Conservation (phyloP, 495 filamentous ascomycete genomes). For the Tirmania nivea region DNA sequence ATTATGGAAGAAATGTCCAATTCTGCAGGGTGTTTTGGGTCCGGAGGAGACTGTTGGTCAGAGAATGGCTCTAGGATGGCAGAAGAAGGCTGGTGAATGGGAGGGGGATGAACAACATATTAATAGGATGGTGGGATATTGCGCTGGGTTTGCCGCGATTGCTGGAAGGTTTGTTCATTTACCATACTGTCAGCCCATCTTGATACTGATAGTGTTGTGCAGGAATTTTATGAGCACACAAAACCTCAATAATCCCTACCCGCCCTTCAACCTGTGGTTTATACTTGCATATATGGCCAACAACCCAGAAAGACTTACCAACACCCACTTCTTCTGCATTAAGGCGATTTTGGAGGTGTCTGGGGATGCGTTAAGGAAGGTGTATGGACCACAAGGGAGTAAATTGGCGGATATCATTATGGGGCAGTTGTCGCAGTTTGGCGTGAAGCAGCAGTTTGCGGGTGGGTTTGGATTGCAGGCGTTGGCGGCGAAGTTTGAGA, state of each 20-base stretch:
- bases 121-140: slow-evolving; percentile 66
- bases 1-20: slow-evolving; percentile 56
- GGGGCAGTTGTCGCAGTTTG: not conserved
- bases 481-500: not conserved
- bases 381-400: slow-evolving; percentile 41
- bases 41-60: slow-evolving; percentile 52
- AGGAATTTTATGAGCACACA: slow-evolving; percentile 53
- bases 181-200: not conserved
- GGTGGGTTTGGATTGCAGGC: not conserved
- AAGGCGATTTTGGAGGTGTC: slow-evolving; percentile 52
- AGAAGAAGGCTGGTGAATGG: slow-evolving; percentile 31
- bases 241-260: slow-evolving; percentile 45
- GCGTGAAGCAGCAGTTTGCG: not conserved
- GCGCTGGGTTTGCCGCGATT: slow-evolving; percentile 61
- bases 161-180: slow-evolving; percentile 14
- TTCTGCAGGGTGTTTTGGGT: slow-evolving; percentile 66
- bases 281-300: slow-evolving; percentile 50
- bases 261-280: slow-evolving; percentile 60
- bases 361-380: slow-evolving; percentile 45
- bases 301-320: slow-evolving; percentile 43
- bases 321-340: slow-evolving; percentile 60
- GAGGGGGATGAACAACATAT: slow-evolving; percentile 44
- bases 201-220: slow-evolving; percentile 15
- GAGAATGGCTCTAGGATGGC: slow-evolving; percentile 53
- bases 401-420: slow-evolving; percentile 9